A percentile compares a stretch with the other conserved stretches of the same genome.
Evolutionary conservation across 2,329 filamentous ascomycete species (phyloP).

Genomic region (Cadophora gregata): DNA sequence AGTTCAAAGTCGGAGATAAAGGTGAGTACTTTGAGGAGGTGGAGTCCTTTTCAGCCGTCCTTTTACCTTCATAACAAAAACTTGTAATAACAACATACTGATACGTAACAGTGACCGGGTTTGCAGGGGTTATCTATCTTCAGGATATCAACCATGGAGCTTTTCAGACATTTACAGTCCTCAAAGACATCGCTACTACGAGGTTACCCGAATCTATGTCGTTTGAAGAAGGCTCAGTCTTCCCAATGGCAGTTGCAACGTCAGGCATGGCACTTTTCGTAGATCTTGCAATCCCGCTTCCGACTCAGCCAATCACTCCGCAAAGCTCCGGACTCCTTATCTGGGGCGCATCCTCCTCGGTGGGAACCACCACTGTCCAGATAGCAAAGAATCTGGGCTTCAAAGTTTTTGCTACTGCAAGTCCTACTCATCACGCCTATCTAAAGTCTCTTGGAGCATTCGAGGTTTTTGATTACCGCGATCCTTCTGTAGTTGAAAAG

Average conservation of each 20-base stretch:
- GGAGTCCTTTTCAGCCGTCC: too few relatives aligned
- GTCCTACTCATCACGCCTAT: constrained; percentile 44
- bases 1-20: constrained; percentile 42
- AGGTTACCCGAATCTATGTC: constrained; percentile 37
- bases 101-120: constrained; percentile 49
- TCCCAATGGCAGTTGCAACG: constrained; percentile 40
- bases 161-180: constrained; percentile 52
- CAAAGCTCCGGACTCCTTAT: constrained; percentile 43
- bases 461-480: constrained; percentile 49
- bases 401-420: constrained; percentile 48
- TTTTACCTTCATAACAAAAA: too few relatives aligned
- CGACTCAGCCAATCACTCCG: constrained; percentile 24
- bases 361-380: constrained; percentile 48
- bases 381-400: constrained; percentile 50
- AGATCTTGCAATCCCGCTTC: constrained; percentile 22
- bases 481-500: constrained; percentile 22
- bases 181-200: constrained; percentile 50
- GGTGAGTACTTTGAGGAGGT: constrained; percentile 1
- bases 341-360: constrained; percentile 36
- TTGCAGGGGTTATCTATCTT: constrained; percentile 49
- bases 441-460: constrained; percentile 49
- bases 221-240: constrained; percentile 40
- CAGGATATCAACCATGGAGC: constrained; percentile 44
- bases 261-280: constrained; percentile 25
- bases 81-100: neutral